phyloP scores from a whole-genome alignment of 129 eudicot species.

The Silybum marianum region DNA sequence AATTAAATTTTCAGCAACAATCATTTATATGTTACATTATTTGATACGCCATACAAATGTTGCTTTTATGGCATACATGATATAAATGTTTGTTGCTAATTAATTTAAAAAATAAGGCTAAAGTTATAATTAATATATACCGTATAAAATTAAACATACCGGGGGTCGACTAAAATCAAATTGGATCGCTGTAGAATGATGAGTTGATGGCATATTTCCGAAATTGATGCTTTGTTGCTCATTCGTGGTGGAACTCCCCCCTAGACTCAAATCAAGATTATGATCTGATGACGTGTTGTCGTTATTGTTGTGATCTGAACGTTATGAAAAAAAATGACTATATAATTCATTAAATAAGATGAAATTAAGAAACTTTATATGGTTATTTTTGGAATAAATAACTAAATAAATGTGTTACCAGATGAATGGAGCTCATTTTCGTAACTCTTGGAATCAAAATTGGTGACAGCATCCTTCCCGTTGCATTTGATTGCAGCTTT shows the following conservation, averaged over 20 bases:
- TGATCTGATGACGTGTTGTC: conserved; percentile 37
- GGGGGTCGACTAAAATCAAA: conserved; percentile 39
- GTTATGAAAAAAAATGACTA: conserved; percentile 21
- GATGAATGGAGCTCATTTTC: conserved; percentile 57
- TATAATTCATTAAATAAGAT: neutral
- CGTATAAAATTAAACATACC: conserved; percentile 32
- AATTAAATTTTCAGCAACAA: too few relatives aligned
- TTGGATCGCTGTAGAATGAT: conserved; percentile 37
- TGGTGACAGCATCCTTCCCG: conserved; percentile 80
- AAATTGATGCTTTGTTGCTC: conserved; percentile 34
- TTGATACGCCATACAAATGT: too few relatives aligned
- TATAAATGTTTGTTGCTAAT: neutral
- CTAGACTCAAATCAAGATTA: conserved; percentile 74
- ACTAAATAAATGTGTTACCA: conserved; percentile 34
- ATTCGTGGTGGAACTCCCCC: conserved; percentile 52
- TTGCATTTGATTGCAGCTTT: conserved; percentile 79
- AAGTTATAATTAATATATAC: neutral
- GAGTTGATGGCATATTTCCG: conserved; percentile 25
- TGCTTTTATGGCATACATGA: neutral
- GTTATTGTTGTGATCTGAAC: conserved; percentile 20
- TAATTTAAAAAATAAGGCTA: neutral
- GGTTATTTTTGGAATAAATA: neutral
- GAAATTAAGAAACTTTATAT: neutral
- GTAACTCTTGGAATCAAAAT: conserved; percentile 67
- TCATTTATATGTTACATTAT: too few relatives aligned